Percentiles rank a stretch among this genome's conserved stretches.
These are phyloP conservation scores for Hypomontagnella submonticulosa DNA, from an alignment of 495 filamentous ascomycete species.

Conservation along the genomic window DNA sequence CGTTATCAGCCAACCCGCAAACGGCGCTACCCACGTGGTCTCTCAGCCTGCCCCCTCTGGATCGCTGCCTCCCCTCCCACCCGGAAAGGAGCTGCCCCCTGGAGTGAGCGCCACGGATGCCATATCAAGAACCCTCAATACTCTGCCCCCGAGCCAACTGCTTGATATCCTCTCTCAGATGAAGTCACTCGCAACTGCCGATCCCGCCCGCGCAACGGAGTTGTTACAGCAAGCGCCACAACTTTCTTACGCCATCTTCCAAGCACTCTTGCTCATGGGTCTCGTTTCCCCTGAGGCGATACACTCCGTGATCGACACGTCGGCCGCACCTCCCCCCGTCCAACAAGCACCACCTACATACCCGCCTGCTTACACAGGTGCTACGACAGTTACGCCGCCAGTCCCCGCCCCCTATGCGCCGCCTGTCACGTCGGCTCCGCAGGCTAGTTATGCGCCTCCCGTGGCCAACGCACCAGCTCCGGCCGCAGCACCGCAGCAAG, in stretches of 20 bases:
- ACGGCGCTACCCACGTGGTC: conserved; percentile 35
- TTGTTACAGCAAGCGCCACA: conserved; percentile 90
- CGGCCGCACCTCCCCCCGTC: conserved; percentile 33
- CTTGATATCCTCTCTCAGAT: conserved; percentile 95
- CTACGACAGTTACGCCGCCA: conserved; percentile 46
- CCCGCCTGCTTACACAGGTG: conserved; percentile 30
- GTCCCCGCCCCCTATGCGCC: conserved; percentile 35
- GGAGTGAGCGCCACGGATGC: conserved; percentile 86
- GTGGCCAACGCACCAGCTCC: conserved; percentile 54
- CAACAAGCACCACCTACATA: conserved; percentile 29
- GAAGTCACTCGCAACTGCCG: conserved; percentile 83
- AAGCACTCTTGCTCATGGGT: conserved; percentile 90
- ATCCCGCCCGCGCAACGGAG: conserved; percentile 86
- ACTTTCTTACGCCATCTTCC: conserved; percentile 95
- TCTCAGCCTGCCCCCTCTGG: conserved; percentile 40
- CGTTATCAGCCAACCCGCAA: conserved; percentile 51
- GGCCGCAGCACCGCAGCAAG: conserved; percentile 54
- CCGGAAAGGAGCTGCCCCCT: conserved; percentile 82
- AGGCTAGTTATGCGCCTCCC: conserved; percentile 53
- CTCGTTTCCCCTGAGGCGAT: conserved; percentile 77
- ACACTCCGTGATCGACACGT: conserved; percentile 59
- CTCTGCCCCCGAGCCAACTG: conserved; percentile 86
- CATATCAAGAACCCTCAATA: conserved; percentile 87
- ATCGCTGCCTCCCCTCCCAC: conserved; percentile 80
- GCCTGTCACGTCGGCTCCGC: conserved; percentile 35